Conservation (phyloP, 2,329 filamentous ascomycete genomes). For the Arthrobotrys sphaeroides region DNA sequence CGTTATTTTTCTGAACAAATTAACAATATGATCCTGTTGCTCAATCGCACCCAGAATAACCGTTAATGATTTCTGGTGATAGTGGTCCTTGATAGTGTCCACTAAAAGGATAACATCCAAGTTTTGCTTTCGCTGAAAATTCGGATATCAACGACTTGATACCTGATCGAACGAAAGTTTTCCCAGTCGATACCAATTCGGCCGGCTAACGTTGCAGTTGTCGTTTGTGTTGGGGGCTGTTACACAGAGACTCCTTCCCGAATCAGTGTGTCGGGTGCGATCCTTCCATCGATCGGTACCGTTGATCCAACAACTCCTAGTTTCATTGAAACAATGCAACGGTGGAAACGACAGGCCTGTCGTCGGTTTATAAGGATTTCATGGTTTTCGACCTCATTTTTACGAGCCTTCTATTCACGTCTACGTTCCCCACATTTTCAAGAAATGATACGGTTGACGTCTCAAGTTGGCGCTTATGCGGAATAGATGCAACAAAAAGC, state of each 20-base stretch:
- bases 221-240: constrained; percentile 30
- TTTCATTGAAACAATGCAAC: not conserved
- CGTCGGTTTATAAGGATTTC: constrained; percentile 6
- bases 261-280: constrained; percentile 1
- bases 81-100: too few species aligned
- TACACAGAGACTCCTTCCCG: constrained; percentile 28
- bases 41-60: too few species aligned
- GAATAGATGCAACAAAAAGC: constrained; percentile 32
- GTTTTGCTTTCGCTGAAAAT: too few species aligned
- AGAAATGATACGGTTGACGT: constrained; percentile 29
- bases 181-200: not conserved
- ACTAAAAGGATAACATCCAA: too few species aligned
- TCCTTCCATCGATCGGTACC: not conserved
- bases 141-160: not conserved
- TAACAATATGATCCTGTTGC: too few species aligned
- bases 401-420: not conserved
- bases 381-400: not conserved
- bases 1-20: too few species aligned
- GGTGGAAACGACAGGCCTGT: not conserved
- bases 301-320: not conserved
- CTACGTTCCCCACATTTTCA: not conserved
- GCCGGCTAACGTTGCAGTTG: not conserved
- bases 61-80: too few species aligned
- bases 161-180: too few species aligned
- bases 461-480: constrained; percentile 38